These are phyloP conservation scores for Trichosporon ovoides DNA, from an alignment of 1,284 basidiomycete species.

Conservation along the genomic window DNA sequence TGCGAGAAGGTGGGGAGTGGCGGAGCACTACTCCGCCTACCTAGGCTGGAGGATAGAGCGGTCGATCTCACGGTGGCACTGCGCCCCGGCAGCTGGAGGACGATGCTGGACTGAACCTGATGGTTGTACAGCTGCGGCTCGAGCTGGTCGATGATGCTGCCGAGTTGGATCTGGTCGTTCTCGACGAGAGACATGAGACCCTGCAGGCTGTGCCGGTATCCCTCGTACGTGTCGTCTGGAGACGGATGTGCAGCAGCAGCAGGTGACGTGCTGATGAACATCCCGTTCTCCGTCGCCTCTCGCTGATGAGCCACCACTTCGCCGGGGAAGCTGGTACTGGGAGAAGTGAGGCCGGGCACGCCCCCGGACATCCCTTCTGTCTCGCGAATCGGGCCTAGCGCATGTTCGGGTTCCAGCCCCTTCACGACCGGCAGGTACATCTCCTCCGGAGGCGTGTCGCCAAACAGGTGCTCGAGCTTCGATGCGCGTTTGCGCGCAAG, in stretches of 20 bases:
- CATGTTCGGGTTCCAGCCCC: background rate
- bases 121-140: conserved; percentile 1
- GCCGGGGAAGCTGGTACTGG: too few species aligned
- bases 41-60: background rate
- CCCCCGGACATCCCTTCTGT: background rate
- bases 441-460: conserved; percentile 26
- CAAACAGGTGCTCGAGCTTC: conserved; percentile 37
- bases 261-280: background rate
- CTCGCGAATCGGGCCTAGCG: background rate
- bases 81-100: background rate
- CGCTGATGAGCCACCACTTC: background rate
- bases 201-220: conserved; percentile 29
- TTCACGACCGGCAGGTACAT: conserved; percentile 18
- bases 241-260: background rate
- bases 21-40: background rate
- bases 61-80: background rate
- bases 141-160: conserved; percentile 30
- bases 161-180: conserved; percentile 28
- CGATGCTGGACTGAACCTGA: background rate
- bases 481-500: conserved; percentile 25
- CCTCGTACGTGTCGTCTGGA: conserved; percentile 12
- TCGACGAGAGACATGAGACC: conserved; percentile 33
- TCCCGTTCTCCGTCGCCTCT: background rate
- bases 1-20: background rate
- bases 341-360: too few species aligned